Conservation (phyloP, 306 rosid species). For the Lathyrus aphaca region DNA sequence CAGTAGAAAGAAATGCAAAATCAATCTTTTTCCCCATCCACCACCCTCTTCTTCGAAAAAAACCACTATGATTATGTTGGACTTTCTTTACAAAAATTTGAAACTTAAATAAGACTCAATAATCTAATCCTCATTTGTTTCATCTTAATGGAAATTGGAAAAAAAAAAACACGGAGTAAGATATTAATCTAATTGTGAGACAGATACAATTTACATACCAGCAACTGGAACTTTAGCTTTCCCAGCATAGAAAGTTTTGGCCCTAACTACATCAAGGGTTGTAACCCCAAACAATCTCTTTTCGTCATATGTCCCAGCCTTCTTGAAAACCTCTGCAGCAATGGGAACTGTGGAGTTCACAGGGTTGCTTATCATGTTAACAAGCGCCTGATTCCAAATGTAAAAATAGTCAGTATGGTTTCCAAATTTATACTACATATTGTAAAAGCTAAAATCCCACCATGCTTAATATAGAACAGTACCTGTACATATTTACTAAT, state of each 20-base stretch:
- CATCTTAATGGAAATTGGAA: neutral
- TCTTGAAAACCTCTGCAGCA: constrained; percentile 97
- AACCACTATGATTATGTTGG: neutral
- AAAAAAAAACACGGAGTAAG: constrained; percentile 4
- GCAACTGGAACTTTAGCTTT: constrained; percentile 87
- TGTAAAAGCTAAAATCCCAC: neutral
- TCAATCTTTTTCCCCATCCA: neutral
- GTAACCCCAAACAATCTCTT: constrained; percentile 94
- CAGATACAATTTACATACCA: constrained; percentile 52
- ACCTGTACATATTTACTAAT: constrained; percentile 1
- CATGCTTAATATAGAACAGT: constrained; percentile 16
- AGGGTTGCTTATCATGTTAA: constrained; percentile 96
- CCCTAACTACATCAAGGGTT: constrained; percentile 97
- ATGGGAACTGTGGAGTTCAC: constrained; percentile 97
- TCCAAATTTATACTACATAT: neutral
- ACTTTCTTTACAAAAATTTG: constrained; percentile 5
- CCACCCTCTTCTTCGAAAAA: neutral
- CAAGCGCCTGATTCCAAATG: constrained; percentile 66
- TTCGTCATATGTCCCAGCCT: constrained; percentile 82
- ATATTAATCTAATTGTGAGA: neutral
- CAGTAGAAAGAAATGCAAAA: constrained; percentile 25
- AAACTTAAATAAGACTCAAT: neutral
- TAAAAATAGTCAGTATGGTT: constrained; percentile 19
- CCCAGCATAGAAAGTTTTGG: constrained; percentile 95
- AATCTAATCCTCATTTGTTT: neutral